A percentile compares a stretch with the other conserved stretches of the same genome.
Conservation (phyloP, 805 yeast species). For the Suhomyces pyralidae region DNA sequence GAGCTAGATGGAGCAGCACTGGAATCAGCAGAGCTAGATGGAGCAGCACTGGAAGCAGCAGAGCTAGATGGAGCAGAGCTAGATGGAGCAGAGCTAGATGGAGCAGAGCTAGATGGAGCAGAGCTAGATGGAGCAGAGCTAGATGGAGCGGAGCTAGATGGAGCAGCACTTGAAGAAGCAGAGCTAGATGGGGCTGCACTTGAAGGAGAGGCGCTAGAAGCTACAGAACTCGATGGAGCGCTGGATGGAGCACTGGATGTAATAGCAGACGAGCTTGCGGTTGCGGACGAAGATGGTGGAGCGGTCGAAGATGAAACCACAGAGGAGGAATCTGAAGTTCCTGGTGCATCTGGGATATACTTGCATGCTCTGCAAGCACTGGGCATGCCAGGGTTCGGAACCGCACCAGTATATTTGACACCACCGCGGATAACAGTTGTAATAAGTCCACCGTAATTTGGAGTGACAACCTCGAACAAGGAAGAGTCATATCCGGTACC, state of each 20-base stretch:
- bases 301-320: neutral
- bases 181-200: neutral
- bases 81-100: neutral
- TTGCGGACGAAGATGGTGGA: neutral
- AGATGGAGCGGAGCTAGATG: neutral
- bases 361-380: constrained; percentile 4
- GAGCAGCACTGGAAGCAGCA: neutral
- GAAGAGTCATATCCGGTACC: constrained; percentile 9
- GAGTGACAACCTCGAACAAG: constrained; percentile 3
- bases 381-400: constrained; percentile 8
- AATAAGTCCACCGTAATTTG: constrained; percentile 6
- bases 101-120: neutral
- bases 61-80: neutral
- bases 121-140: neutral
- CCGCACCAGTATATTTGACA: constrained; percentile 9
- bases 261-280: neutral
- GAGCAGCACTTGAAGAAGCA: neutral
- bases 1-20: neutral
- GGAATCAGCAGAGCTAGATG: neutral
- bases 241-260: neutral
- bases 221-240: neutral
- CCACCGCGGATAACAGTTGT: constrained; percentile 7
- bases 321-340: constrained; percentile 3
- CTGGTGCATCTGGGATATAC: neutral
- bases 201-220: constrained; percentile 3